Evolutionary conservation across 305 asterid species (phyloP).

Genomic region (Fraxinus ornus): DNA sequence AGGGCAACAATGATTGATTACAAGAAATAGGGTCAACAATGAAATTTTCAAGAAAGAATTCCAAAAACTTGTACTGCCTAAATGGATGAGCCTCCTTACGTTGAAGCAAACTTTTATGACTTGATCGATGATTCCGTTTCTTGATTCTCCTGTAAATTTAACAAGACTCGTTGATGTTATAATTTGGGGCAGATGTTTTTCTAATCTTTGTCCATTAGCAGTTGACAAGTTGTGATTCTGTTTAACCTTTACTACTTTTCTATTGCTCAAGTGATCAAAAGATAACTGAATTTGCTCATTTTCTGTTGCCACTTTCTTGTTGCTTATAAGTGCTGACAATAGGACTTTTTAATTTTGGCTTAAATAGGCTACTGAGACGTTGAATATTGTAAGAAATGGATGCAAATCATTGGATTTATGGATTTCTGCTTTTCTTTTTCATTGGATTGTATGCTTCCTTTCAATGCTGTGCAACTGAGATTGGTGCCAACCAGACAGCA

Average conservation of each 20-base stretch:
- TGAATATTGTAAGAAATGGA: slow-evolving; percentile 44
- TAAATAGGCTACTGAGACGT: slow-evolving; percentile 25
- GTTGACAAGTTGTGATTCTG: slow-evolving; percentile 34
- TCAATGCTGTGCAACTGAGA: slow-evolving; percentile 34
- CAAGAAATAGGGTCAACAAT: slow-evolving; percentile 30
- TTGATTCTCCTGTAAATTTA: background rate
- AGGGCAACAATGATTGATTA: background rate
- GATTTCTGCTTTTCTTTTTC: slow-evolving; percentile 36
- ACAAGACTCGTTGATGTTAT: background rate
- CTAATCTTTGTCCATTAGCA: background rate
- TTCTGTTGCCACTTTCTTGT: slow-evolving; percentile 4
- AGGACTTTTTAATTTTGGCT: slow-evolving; percentile 19
- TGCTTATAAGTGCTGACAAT: background rate
- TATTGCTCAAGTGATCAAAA: slow-evolving; percentile 19
- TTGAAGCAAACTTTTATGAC: slow-evolving; percentile 22
- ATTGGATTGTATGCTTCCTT: slow-evolving; percentile 29
- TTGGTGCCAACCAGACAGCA: slow-evolving; percentile 51
- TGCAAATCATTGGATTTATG: slow-evolving; percentile 25
- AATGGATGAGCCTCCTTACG: slow-evolving; percentile 10
- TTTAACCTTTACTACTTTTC: slow-evolving; percentile 23
- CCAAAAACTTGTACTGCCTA: slow-evolving; percentile 3
- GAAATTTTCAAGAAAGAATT: slow-evolving; percentile 34
- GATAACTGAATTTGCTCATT: slow-evolving; percentile 13
- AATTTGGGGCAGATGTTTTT: background rate
- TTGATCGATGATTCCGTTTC: background rate